Evolutionary conservation across 2,329 filamentous ascomycete genomes (phyloP).

Genomic region (Juglanconis juglandina): DNA sequence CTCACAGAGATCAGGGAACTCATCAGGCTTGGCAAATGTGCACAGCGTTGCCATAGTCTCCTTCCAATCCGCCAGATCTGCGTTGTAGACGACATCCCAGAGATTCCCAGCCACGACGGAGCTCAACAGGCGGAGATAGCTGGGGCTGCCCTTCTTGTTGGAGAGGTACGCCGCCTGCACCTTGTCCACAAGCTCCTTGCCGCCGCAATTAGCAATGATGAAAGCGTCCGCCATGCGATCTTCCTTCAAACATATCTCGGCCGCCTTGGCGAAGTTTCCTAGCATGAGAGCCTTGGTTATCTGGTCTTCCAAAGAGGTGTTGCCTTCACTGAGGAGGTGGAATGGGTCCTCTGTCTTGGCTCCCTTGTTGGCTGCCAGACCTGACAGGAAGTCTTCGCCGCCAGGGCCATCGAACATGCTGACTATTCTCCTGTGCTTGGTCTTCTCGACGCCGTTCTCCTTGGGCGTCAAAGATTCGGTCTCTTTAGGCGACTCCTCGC

Average conservation of each 20-base stretch:
- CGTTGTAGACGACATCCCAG: conserved; percentile 97
- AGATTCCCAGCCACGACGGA: conserved; percentile 95
- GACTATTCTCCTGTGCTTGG: conserved; percentile 63
- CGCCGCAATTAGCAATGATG: conserved; percentile 95
- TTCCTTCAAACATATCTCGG: conserved; percentile 84
- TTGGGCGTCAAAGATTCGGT: conserved; percentile 9
- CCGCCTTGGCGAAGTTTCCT: conserved; percentile 84
- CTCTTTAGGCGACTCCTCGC: conserved; percentile 29
- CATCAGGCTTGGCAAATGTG: conserved; percentile 85
- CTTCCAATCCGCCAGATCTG: conserved; percentile 89
- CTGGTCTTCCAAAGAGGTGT: conserved; percentile 76
- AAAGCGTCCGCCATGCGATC: conserved; percentile 93
- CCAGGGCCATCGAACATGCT: conserved; percentile 79
- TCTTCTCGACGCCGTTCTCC: conserved; percentile 15
- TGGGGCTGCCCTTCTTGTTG: conserved; percentile 76
- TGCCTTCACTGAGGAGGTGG: conserved; percentile 79
- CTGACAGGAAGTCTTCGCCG: conserved; percentile 81
- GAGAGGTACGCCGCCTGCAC: conserved; percentile 89
- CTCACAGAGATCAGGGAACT: conserved; percentile 94
- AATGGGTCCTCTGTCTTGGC: conserved; percentile 94
- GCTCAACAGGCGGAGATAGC: conserved; percentile 84
- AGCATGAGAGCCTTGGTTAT: conserved; percentile 87
- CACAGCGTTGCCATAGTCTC: conserved; percentile 94
- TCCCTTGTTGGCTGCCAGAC: conserved; percentile 81
- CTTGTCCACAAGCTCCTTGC: conserved; percentile 89